A percentile compares a stretch with the other conserved stretches of the same genome.
Evolutionary conservation across 768 basidiomycete species (phyloP).

Genomic region (Russula earlei): DNA sequence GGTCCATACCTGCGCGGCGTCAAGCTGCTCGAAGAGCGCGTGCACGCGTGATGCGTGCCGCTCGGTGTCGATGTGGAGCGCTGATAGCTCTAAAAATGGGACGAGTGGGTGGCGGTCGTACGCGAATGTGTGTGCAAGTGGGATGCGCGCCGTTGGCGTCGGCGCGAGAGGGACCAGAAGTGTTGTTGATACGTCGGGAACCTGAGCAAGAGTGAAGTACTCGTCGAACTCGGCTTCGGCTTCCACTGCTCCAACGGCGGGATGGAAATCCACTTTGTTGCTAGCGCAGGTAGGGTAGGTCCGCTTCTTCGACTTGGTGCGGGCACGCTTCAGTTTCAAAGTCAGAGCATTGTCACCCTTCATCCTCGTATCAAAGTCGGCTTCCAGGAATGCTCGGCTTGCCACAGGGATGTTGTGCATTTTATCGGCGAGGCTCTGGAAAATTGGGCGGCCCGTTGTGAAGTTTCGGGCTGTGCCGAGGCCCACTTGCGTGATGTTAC

Average conservation of each 20-base stretch:
- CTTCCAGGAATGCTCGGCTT: conserved; percentile 63
- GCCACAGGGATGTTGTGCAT: conserved; percentile 56
- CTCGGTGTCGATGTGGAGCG: conserved; percentile 43
- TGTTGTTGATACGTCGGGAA: conserved; percentile 43
- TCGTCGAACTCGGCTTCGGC: conserved; percentile 38
- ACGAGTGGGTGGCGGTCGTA: conserved; percentile 33
- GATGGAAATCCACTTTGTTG: conserved; percentile 19
- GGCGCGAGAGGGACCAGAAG: conserved; percentile 73
- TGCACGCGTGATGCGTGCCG: conserved; percentile 56
- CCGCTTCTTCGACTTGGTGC: conserved; percentile 23
- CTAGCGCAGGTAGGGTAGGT: conserved; percentile 20
- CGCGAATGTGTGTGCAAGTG: conserved; percentile 33
- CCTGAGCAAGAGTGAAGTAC: conserved; percentile 44
- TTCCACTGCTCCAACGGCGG: conserved; percentile 6
- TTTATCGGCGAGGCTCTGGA: conserved; percentile 72
- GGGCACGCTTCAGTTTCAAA: conserved; percentile 21
- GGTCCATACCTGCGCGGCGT: conserved; percentile 59
- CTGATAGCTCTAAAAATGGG: conserved; percentile 43
- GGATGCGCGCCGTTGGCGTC: conserved; percentile 56
- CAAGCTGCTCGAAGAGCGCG: conserved; percentile 61
- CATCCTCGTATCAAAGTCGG: conserved; percentile 54
- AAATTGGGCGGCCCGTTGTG: conserved; percentile 60
- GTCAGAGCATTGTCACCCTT: conserved; percentile 33
- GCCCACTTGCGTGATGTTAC: conserved; percentile 55
- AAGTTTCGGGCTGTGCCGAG: conserved; percentile 72